phyloP scores from a whole-genome alignment of 2,329 filamentous ascomycete genomes.

The Geosmithia flava region DNA sequence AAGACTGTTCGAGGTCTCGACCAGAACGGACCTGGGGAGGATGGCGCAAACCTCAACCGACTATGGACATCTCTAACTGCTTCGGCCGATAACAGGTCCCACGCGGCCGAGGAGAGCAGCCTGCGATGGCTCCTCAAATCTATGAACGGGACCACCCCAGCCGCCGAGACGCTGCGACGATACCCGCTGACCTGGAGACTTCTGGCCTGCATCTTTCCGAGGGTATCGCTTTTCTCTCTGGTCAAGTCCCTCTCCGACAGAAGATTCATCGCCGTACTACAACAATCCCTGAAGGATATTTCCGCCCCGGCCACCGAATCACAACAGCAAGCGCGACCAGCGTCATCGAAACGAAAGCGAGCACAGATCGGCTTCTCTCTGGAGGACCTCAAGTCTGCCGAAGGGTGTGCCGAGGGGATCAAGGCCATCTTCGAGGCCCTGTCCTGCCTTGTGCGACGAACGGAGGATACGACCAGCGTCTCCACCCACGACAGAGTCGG shows the following conservation, averaged over 20 bases:
- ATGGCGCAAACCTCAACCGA: conserved; percentile 32
- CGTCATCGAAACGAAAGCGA: conserved; percentile 33
- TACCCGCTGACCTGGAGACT: conserved; percentile 50
- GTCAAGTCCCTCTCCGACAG: conserved; percentile 61
- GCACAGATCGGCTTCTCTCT: conserved; percentile 23
- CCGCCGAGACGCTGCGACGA: conserved; percentile 39
- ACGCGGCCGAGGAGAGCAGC: conserved; percentile 43
- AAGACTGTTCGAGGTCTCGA: conserved; percentile 43
- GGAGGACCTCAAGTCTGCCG: conserved; percentile 21
- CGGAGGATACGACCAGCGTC: conserved; percentile 19
- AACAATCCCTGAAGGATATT: conserved; percentile 51
- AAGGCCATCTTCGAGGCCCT: conserved; percentile 35
- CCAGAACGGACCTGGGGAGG: conserved; percentile 29
- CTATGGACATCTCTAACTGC: conserved; percentile 36
- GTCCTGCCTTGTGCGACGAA: conserved; percentile 29
- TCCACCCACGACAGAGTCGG: conserved; percentile 36
- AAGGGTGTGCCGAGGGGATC: conserved; percentile 31
- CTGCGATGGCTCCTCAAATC: conserved; percentile 52
- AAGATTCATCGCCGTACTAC: conserved; percentile 53
- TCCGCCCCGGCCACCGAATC: conserved; percentile 10
- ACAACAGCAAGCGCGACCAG: background rate
- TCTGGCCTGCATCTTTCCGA: conserved; percentile 44
- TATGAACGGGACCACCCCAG: conserved; percentile 34
- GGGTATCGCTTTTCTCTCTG: conserved; percentile 57
- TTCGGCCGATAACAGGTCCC: conserved; percentile 27